phyloP scores from a whole-genome alignment of 2,329 filamentous ascomycete species.

The Lomentospora prolificans region DNA sequence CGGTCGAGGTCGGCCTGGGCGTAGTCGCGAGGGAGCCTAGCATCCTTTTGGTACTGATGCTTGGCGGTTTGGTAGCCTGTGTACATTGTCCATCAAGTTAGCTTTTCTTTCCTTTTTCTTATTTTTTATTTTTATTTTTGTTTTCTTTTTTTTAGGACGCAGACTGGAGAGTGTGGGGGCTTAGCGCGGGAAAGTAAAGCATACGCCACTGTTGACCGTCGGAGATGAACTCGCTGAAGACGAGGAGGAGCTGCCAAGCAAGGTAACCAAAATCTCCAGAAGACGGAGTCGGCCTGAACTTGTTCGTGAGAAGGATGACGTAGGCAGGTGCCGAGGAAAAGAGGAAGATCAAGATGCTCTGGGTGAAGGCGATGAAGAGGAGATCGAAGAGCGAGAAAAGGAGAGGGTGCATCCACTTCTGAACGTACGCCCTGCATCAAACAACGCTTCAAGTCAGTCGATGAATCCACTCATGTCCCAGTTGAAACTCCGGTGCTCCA shows the following conservation, averaged over 20 bases:
- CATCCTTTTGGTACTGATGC: slow-evolving; percentile 60
- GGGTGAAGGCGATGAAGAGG: slow-evolving; percentile 76
- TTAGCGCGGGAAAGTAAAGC: not conserved
- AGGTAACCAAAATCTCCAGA: slow-evolving; percentile 39
- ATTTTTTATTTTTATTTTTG: not conserved
- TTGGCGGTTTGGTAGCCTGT: slow-evolving; percentile 75
- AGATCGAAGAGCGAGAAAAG: slow-evolving; percentile 80
- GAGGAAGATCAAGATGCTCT: slow-evolving; percentile 71
- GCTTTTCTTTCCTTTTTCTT: too few relatives aligned
- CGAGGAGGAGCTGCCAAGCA: slow-evolving; percentile 35
- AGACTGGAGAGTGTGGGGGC: not conserved
- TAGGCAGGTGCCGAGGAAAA: slow-evolving; percentile 74
- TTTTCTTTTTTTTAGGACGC: slow-evolving; percentile 14
- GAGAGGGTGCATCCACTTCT: slow-evolving; percentile 49
- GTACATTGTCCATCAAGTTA: slow-evolving; percentile 11
- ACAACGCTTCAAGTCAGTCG: not conserved
- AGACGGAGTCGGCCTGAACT: slow-evolving; percentile 43
- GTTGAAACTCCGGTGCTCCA: not conserved
- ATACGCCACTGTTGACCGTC: slow-evolving; percentile 88
- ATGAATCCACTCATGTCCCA: not conserved
- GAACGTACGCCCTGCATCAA: slow-evolving; percentile 55
- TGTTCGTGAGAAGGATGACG: slow-evolving; percentile 63
- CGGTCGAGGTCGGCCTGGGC: slow-evolving; percentile 72
- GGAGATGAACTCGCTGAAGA: slow-evolving; percentile 65
- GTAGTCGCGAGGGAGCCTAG: slow-evolving; percentile 56